A percentile compares a stretch with the other conserved stretches of the same genome.
Evolutionary conservation across 106 monocot species (phyloP).

Genomic region (Ottelia alismoides): DNA sequence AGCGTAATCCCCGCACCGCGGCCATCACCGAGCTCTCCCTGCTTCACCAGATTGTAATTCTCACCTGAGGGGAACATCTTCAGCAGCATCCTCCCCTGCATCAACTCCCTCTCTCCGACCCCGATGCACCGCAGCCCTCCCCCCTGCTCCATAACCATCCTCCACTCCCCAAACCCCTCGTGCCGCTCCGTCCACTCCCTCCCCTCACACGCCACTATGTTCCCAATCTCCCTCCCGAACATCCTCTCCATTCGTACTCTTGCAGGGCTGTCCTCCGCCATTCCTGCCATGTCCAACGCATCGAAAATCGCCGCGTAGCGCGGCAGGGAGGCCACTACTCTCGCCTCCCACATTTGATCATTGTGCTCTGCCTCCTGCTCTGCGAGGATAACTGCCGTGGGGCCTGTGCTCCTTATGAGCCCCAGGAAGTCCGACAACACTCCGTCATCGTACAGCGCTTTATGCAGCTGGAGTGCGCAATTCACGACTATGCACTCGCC

Average conservation of each 20-base stretch:
- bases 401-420: constrained; percentile 58
- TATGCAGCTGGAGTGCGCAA: constrained; percentile 57
- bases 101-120: constrained; percentile 39
- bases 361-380: constrained; percentile 71
- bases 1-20: too few species aligned
- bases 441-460: constrained; percentile 34
- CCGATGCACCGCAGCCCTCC: constrained; percentile 30
- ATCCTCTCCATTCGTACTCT: constrained; percentile 70
- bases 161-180: constrained; percentile 57
- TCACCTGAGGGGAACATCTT: constrained; percentile 49
- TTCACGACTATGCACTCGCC: constrained; percentile 77
- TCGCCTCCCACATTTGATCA: constrained; percentile 40
- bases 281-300: constrained; percentile 28
- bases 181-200: constrained; percentile 52
- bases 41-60: constrained; percentile 34
- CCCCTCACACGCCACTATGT: constrained; percentile 48
- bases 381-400: constrained; percentile 42
- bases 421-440: constrained; percentile 35
- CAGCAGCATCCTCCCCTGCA: constrained; percentile 48
- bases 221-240: constrained; percentile 75
- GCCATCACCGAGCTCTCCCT: too few species aligned
- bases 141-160: constrained; percentile 32
- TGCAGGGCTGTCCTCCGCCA: constrained; percentile 21
- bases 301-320: constrained; percentile 81
- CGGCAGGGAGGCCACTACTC: constrained; percentile 34